Percentiles rank a stretch among this genome's conserved stretches.
Evolutionary conservation across 441 rosid species (phyloP).

Genomic region (Syzygium malaccense): DNA sequence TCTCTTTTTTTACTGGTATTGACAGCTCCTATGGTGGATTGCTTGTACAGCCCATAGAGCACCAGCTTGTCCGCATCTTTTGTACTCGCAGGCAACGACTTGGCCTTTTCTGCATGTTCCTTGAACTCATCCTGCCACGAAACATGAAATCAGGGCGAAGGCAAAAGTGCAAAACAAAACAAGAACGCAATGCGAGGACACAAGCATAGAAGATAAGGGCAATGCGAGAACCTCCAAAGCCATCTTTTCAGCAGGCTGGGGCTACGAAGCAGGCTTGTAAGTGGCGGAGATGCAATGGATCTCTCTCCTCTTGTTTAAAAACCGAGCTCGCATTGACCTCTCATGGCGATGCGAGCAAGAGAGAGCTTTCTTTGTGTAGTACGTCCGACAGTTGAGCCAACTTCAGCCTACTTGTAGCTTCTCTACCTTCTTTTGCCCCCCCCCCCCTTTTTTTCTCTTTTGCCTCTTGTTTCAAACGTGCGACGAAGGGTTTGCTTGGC

Average conservation of each 20-base stretch:
- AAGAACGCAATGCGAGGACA: background rate
- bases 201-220: background rate
- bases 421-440: background rate
- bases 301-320: background rate
- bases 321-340: background rate
- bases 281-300: background rate
- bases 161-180: too few species aligned
- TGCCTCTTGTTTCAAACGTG: background rate
- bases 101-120: slow-evolving; percentile 18
- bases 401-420: background rate
- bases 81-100: slow-evolving; percentile 16
- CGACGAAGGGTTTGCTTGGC: background rate
- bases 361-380: background rate
- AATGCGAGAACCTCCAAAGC: background rate
- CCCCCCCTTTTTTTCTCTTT: background rate
- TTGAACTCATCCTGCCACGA: slow-evolving; percentile 16
- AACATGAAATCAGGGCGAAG: background rate
- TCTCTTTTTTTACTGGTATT: slow-evolving; percentile 7
- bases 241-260: background rate
- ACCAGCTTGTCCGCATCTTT: slow-evolving; percentile 21
- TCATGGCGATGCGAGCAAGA: background rate
- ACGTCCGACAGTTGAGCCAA: background rate
- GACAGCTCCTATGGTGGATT: slow-evolving; percentile 24
- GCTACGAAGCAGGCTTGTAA: background rate
- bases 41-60: slow-evolving; percentile 28